These are phyloP conservation scores for Jaapia argillacea DNA, from an alignment of 768 basidiomycete species.

Conservation along the genomic window DNA sequence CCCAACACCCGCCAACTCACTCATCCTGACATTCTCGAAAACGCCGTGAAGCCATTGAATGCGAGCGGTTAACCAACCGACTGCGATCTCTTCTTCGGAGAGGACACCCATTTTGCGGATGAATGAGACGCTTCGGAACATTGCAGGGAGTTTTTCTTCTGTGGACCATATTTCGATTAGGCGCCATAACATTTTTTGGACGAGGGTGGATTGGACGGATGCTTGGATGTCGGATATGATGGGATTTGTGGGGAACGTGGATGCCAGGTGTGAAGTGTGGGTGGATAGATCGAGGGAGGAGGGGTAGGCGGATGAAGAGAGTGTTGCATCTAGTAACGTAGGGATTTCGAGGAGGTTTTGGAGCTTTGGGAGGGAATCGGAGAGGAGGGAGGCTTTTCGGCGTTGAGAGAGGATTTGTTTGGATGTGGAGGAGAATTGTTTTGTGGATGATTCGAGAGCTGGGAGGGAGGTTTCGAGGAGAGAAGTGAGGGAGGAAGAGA, in stretches of 20 bases:
- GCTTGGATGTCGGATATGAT: constrained; percentile 53
- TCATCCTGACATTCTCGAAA: constrained; percentile 39
- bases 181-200: constrained; percentile 62
- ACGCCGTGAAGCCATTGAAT: constrained; percentile 50
- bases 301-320: constrained; percentile 84
- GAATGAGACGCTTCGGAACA: constrained; percentile 87
- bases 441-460: constrained; percentile 62
- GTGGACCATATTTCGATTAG: constrained; percentile 74
- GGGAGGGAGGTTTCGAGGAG: constrained; percentile 65
- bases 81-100: constrained; percentile 64
- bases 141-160: constrained; percentile 77
- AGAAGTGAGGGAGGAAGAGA: constrained; percentile 63
- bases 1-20: constrained; percentile 25
- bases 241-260: constrained; percentile 31
- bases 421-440: constrained; percentile 63
- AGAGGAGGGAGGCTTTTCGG: constrained; percentile 69
- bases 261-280: constrained; percentile 45
- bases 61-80: constrained; percentile 75
- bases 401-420: constrained; percentile 67
- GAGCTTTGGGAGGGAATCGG: constrained; percentile 91
- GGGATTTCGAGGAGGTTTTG: constrained; percentile 88
- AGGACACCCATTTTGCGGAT: constrained; percentile 75
- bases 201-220: constrained; percentile 58
- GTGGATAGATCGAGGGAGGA: constrained; percentile 82
- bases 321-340: constrained; percentile 84